Conservation (phyloP, 176 grass and related monocot genomes). For the Tuctoria greenei region DNA sequence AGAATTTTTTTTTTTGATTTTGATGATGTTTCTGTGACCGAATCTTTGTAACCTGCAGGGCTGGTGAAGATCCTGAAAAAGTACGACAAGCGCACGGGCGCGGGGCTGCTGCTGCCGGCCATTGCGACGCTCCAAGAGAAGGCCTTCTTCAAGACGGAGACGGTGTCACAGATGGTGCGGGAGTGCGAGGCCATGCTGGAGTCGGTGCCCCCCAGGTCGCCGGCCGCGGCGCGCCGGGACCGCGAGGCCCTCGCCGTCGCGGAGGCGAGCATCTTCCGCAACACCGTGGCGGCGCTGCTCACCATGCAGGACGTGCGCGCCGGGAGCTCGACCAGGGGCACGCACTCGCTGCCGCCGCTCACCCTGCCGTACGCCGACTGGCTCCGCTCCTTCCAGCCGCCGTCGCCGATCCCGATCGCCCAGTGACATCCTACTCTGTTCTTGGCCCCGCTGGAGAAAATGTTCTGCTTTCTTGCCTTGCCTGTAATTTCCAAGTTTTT, state of each 20-base stretch:
- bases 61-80: constrained; percentile 90
- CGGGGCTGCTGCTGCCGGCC: constrained; percentile 53
- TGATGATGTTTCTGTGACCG: not conserved
- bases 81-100: constrained; percentile 85
- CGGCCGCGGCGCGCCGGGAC: constrained; percentile 15
- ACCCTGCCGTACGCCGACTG: constrained; percentile 58
- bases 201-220: constrained; percentile 40
- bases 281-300: constrained; percentile 75
- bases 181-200: constrained; percentile 80
- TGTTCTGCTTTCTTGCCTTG: not conserved
- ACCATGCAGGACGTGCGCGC: constrained; percentile 82
- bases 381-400: constrained; percentile 49
- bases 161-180: constrained; percentile 68
- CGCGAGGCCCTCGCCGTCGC: constrained; percentile 49
- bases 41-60: not conserved
- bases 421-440: constrained; percentile 30
- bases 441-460: not conserved
- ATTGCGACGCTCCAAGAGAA: constrained; percentile 62
- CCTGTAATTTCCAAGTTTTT: not conserved
- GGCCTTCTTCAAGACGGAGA: constrained; percentile 77
- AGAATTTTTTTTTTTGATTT: too few species aligned
- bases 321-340: constrained; percentile 70
- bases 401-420: constrained; percentile 31
- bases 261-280: constrained; percentile 66
- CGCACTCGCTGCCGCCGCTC: constrained; percentile 87